A percentile compares a stretch with the other conserved stretches of the same genome.
phyloP scores from a whole-genome alignment of 306 rosid genomes.

The Potentilla sterilis region DNA sequence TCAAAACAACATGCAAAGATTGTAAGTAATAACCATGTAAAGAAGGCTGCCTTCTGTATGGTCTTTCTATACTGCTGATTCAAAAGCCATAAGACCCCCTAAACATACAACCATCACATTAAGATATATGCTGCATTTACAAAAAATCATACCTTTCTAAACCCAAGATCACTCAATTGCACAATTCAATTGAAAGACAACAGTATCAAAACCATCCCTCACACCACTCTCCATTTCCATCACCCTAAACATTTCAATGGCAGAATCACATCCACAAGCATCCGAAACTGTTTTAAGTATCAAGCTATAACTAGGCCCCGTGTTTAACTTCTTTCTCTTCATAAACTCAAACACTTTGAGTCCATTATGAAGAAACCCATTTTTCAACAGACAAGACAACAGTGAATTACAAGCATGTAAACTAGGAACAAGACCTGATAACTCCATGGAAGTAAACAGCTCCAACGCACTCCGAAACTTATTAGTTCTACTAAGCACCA shows the following conservation, averaged over 20 bases:
- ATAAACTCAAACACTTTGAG: constrained; percentile 55
- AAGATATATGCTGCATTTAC: too few species aligned
- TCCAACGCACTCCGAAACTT: constrained; percentile 73
- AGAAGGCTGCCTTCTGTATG: too few species aligned
- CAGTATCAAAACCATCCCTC: constrained; percentile 54
- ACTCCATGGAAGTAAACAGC: constrained; percentile 69
- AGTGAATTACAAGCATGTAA: constrained; percentile 82
- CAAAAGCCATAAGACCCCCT: too few species aligned
- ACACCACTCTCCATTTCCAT: constrained; percentile 44
- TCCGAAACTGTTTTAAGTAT: constrained; percentile 62
- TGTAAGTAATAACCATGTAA: too few species aligned
- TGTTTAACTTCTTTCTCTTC: constrained; percentile 45
- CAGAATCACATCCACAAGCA: constrained; percentile 45
- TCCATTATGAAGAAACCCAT: constrained; percentile 55
- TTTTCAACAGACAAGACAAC: constrained; percentile 69
- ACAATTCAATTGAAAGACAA: too few species aligned
- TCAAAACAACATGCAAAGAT: too few species aligned
- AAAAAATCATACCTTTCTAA: too few species aligned
- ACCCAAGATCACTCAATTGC: too few species aligned
- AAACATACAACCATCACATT: too few species aligned
- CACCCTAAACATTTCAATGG: constrained; percentile 49
- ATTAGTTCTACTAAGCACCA: constrained; percentile 79
- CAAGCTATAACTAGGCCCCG: constrained; percentile 76
- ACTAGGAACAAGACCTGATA: constrained; percentile 62
- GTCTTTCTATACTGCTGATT: too few species aligned